A percentile compares a stretch with the other conserved stretches of the same genome.
phyloP scores from a whole-genome alignment of 2,329 filamentous ascomycete species.

The Alternaria rosae region DNA sequence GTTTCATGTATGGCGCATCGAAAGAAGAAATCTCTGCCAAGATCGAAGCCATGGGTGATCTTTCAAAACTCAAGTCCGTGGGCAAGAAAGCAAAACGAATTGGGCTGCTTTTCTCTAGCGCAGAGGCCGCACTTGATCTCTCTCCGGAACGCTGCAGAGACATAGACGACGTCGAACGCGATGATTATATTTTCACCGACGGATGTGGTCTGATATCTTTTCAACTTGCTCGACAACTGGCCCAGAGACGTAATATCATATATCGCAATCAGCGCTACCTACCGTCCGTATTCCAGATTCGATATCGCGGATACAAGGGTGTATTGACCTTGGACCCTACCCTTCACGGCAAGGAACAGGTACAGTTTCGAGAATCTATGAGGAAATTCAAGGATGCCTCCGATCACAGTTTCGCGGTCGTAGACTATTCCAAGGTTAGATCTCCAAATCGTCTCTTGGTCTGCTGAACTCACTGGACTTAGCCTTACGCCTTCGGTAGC shows the following conservation, averaged over 20 bases:
- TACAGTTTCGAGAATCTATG: slow-evolving; percentile 51
- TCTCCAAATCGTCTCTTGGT: not conserved
- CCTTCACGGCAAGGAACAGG: slow-evolving; percentile 34
- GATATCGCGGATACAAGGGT: slow-evolving; percentile 55
- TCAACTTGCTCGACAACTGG: slow-evolving; percentile 44
- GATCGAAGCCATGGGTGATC: slow-evolving; percentile 51
- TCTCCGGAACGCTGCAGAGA: slow-evolving; percentile 49
- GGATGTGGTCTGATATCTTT: slow-evolving; percentile 52
- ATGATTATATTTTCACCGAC: slow-evolving; percentile 54
- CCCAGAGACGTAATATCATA: slow-evolving; percentile 41
- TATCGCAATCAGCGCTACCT: slow-evolving; percentile 50
- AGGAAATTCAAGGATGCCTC: slow-evolving; percentile 52
- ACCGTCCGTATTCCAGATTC: slow-evolving; percentile 54
- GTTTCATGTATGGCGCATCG: slow-evolving; percentile 49
- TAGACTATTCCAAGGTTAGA: slow-evolving; percentile 52
- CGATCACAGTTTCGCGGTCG: slow-evolving; percentile 50
- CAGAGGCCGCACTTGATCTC: slow-evolving; percentile 43
- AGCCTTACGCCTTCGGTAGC: slow-evolving; percentile 52
- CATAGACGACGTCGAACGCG: slow-evolving; percentile 48
- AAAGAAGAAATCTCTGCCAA: slow-evolving; percentile 44
- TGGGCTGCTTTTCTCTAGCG: slow-evolving; percentile 52
- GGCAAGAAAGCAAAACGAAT: slow-evolving; percentile 55
- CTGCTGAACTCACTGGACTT: slow-evolving; percentile 1
- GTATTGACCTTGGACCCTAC: slow-evolving; percentile 52
- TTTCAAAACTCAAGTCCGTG: slow-evolving; percentile 53